Conservation (phyloP, 129 eudicot genomes). For the Kitagawia praeruptora region DNA sequence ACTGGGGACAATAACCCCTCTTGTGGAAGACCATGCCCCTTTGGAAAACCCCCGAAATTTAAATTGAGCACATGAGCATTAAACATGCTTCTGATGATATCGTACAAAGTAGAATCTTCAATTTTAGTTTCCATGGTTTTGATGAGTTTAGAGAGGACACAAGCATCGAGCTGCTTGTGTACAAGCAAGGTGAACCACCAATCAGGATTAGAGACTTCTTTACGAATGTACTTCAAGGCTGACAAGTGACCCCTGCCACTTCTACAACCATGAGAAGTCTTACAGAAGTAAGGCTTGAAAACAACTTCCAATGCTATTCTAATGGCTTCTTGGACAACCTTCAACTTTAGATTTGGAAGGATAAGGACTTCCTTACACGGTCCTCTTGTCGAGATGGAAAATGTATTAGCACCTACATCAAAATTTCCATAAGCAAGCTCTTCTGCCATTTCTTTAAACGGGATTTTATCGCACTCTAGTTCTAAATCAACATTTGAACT, state of each 20-base stretch:
- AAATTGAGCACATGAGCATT: constrained; percentile 54
- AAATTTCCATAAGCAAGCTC: constrained; percentile 54
- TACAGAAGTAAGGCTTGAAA: constrained; percentile 77
- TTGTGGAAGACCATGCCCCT: constrained; percentile 96
- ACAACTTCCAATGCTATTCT: constrained; percentile 88
- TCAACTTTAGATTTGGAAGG: constrained; percentile 63
- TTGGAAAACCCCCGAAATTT: constrained; percentile 82
- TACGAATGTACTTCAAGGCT: constrained; percentile 62
- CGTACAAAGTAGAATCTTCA: constrained; percentile 50
- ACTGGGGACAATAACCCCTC: constrained; percentile 80
- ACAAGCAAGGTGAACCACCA: constrained; percentile 76
- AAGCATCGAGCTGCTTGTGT: constrained; percentile 44
- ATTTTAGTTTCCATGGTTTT: constrained; percentile 56
- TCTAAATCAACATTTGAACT: constrained; percentile 51
- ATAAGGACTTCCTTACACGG: constrained; percentile 55
- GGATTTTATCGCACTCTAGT: constrained; percentile 36
- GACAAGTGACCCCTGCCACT: constrained; percentile 77
- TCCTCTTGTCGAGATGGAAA: constrained; percentile 51
- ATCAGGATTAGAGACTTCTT: constrained; percentile 58
- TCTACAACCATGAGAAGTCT: constrained; percentile 86
- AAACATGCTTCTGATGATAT: constrained; percentile 49
- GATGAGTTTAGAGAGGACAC: constrained; percentile 44
- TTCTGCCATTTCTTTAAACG: constrained; percentile 53
- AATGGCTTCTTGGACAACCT: constrained; percentile 87
- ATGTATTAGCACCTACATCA: constrained; percentile 42